Evolutionary conservation across 495 filamentous ascomycete species (phyloP).

Genomic region (Penicillium goetzii): DNA sequence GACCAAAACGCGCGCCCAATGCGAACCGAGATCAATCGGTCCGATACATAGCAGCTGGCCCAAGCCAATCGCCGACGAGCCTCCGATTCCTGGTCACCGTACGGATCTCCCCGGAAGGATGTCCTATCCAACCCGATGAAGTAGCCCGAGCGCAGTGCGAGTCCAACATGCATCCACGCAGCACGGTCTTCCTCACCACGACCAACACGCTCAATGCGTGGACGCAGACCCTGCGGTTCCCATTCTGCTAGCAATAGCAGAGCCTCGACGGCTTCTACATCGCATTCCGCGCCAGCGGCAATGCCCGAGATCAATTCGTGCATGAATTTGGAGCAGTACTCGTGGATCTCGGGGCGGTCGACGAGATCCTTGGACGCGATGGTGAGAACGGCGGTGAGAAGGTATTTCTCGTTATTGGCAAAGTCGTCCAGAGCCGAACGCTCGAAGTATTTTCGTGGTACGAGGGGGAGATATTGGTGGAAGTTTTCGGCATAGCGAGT

Average conservation of each 20-base stretch:
- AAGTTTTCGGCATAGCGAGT: constrained; percentile 58
- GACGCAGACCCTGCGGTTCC: constrained; percentile 62
- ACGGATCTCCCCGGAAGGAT: constrained; percentile 53
- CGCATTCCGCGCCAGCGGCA: constrained; percentile 61
- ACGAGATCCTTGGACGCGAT: constrained; percentile 65
- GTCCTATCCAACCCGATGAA: constrained; percentile 64
- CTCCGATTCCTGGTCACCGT: constrained; percentile 53
- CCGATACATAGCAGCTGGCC: constrained; percentile 68
- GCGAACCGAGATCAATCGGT: constrained; percentile 65
- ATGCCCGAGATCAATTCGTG: constrained; percentile 63
- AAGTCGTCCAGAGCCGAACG: constrained; percentile 51
- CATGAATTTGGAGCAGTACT: constrained; percentile 66
- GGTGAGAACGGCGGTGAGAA: constrained; percentile 65
- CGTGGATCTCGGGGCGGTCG: constrained; percentile 58
- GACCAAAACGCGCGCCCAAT: constrained; percentile 70
- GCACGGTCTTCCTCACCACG: constrained; percentile 68
- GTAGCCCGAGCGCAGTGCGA: constrained; percentile 65
- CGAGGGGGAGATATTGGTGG: constrained; percentile 66
- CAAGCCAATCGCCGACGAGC: constrained; percentile 63
- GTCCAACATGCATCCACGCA: constrained; percentile 70
- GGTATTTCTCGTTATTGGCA: constrained; percentile 57
- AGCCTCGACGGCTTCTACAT: constrained; percentile 67
- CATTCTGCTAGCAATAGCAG: constrained; percentile 65
- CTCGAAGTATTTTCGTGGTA: constrained; percentile 58
- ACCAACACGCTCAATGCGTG: constrained; percentile 57